These are phyloP conservation scores for Schizochytrium sp. DNA, from an alignment of 108 stramenopile genomes.

Conservation along the genomic window DNA sequence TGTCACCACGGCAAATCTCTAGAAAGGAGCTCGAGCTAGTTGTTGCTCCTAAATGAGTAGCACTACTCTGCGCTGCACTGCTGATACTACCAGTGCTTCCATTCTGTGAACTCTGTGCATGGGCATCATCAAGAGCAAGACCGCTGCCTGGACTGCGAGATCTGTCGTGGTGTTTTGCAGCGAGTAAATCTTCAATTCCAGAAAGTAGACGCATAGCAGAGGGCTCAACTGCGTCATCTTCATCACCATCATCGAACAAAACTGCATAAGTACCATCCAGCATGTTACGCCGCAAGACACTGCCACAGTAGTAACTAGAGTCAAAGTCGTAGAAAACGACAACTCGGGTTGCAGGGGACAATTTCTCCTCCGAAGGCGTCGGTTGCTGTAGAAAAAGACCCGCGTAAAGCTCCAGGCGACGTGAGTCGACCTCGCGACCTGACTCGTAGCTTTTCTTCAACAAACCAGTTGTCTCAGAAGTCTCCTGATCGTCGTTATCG, in stretches of 20 bases:
- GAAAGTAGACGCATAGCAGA: neutral
- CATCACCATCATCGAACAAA: conserved; percentile 48
- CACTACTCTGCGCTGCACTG: neutral
- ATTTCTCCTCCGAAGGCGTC: neutral
- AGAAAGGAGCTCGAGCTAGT: too few relatives aligned
- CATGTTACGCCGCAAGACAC: neutral
- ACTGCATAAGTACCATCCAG: conserved; percentile 14
- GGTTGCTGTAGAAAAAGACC: neutral
- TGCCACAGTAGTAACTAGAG: conserved; percentile 46
- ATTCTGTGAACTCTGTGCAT: neutral
- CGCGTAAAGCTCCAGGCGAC: neutral
- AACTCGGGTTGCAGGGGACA: neutral
- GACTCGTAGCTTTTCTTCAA: neutral
- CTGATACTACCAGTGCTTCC: neutral
- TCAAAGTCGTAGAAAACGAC: conserved; percentile 52
- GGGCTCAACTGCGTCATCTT: conserved; percentile 47
- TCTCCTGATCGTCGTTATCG: too few relatives aligned
- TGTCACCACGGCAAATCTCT: neutral
- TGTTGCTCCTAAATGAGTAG: neutral
- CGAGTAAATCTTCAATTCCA: neutral
- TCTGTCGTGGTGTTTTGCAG: too few relatives aligned
- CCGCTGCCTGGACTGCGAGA: too few relatives aligned
- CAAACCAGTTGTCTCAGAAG: too few relatives aligned
- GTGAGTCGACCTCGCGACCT: neutral
- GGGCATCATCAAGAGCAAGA: neutral